phyloP scores from a whole-genome alignment of 2,329 filamentous ascomycete species.

The Cladosporium oxysporum region DNA sequence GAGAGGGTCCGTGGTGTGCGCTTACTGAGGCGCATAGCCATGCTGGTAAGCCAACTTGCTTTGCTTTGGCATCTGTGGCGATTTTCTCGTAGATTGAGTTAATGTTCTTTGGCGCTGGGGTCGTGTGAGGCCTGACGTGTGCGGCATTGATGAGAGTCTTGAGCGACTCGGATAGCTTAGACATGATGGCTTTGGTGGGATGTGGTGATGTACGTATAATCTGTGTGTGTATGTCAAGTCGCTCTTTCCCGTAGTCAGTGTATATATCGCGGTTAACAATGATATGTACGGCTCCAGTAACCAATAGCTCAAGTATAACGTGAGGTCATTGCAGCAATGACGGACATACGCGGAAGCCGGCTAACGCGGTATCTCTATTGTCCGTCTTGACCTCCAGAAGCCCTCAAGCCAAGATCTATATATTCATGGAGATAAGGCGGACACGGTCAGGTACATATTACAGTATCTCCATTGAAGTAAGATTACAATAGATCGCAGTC shows the following conservation, averaged over 20 bases:
- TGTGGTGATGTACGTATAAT: not conserved
- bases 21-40: constrained; percentile 68
- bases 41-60: constrained; percentile 62
- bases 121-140: constrained; percentile 65
- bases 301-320: not conserved
- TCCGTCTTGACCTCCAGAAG: constrained; percentile 3
- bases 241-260: not conserved
- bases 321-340: constrained; percentile 21
- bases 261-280: not conserved
- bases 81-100: constrained; percentile 65
- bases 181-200: constrained; percentile 52
- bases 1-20: constrained; percentile 1
- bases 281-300: not conserved
- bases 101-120: constrained; percentile 65
- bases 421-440: not conserved
- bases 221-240: not conserved
- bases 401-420: not conserved
- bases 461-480: not conserved
- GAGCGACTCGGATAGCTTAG: constrained; percentile 69
- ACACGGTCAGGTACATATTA: not conserved
- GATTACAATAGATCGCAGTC: not conserved
- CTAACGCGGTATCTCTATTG: constrained; percentile 6
- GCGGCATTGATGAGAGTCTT: constrained; percentile 74
- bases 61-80: constrained; percentile 61
- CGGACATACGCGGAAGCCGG: not conserved